Conservation (phyloP, 805 yeast species). For the Suhomyces sp. region DNA sequence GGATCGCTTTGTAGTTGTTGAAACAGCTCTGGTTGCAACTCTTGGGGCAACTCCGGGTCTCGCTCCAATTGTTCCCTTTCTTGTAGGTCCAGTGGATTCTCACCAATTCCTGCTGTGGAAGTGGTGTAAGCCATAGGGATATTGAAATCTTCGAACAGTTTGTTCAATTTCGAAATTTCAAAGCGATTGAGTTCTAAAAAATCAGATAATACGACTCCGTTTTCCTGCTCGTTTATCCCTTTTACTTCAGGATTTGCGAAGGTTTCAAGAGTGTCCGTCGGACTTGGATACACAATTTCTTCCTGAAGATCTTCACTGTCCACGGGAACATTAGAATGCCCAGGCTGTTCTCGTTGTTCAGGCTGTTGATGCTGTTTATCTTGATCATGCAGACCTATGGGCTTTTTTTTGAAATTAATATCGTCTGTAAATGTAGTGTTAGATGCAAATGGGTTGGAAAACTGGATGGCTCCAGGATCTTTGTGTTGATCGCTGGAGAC, state of each 20-base stretch:
- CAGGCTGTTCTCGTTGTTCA: neutral
- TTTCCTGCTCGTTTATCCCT: neutral
- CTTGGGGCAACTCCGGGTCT: neutral
- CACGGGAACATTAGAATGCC: neutral
- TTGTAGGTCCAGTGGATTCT: neutral
- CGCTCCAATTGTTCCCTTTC: neutral
- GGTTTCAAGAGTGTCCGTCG: slow-evolving; percentile 1
- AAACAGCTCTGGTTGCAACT: neutral
- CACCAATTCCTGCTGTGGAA: neutral
- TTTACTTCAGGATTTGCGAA: neutral
- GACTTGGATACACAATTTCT: slow-evolving; percentile 7
- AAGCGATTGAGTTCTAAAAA: slow-evolving; percentile 17
- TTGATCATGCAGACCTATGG: neutral
- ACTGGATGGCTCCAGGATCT: neutral
- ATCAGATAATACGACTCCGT: neutral
- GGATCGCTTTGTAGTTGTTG: neutral
- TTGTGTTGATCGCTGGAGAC: neutral
- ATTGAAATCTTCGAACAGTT: slow-evolving; percentile 21
- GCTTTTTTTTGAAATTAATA: neutral
- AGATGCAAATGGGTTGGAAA: slow-evolving; percentile 2
- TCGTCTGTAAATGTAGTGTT: neutral
- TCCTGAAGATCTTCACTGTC: slow-evolving; percentile 7
- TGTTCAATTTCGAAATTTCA: slow-evolving; percentile 23
- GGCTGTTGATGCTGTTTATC: neutral
- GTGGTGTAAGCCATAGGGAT: slow-evolving; percentile 12